phyloP scores from a whole-genome alignment of 805 yeast species.

The Candida fluviatilis region DNA sequence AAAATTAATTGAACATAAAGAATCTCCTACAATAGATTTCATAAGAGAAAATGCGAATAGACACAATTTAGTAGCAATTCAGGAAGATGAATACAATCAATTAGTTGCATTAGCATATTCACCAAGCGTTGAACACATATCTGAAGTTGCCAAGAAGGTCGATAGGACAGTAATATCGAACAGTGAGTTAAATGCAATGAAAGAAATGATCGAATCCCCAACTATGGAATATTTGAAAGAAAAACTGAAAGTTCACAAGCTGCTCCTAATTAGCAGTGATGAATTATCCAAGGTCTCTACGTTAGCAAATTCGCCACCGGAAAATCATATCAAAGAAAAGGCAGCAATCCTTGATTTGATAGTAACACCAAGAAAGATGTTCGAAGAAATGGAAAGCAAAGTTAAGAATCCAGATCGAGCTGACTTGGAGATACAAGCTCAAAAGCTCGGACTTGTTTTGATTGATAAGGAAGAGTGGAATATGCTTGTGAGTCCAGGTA shows the following conservation, averaged over 20 bases:
- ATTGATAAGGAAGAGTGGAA: conserved; percentile 14
- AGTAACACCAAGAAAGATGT: conserved; percentile 11
- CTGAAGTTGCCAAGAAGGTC: conserved; percentile 15
- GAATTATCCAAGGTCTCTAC: conserved; percentile 7
- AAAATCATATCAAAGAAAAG: conserved; percentile 14
- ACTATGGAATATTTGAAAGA: conserved; percentile 15
- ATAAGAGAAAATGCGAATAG: conserved; percentile 26
- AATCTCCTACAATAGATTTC: conserved; percentile 1
- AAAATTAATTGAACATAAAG: background rate
- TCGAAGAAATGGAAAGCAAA: conserved; percentile 6
- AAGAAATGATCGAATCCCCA: conserved; percentile 11
- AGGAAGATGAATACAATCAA: conserved; percentile 17
- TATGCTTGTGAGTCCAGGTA: conserved; percentile 23
- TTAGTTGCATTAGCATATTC: conserved; percentile 8
- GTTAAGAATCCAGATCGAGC: conserved; percentile 12
- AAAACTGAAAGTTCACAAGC: conserved; percentile 9
- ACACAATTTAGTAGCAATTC: conserved; percentile 27
- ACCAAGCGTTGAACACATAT: conserved; percentile 27
- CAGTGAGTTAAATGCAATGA: conserved; percentile 7
- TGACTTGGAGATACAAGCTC: conserved; percentile 10
- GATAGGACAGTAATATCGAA: conserved; percentile 6
- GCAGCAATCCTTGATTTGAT: conserved; percentile 14
- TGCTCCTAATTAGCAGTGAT: conserved; percentile 3
- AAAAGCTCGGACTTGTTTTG: conserved; percentile 10
- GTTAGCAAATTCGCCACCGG: conserved; percentile 15